Base-by-base conservation (phyloP, 768 basidiomycete species). In the Termitomyces titanicus region DNA sequence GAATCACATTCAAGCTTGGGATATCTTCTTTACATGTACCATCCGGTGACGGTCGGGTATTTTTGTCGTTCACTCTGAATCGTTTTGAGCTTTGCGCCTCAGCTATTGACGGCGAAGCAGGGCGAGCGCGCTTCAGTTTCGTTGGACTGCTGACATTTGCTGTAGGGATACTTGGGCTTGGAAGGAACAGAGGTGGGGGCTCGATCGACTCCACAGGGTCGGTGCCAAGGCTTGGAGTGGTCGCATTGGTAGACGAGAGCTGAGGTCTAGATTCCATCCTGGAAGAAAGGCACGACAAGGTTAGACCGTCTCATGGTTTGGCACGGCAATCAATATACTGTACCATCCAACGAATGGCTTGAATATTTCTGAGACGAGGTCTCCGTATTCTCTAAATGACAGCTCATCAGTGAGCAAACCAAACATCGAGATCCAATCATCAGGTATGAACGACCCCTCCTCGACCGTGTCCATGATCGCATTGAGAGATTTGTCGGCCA, bases 391-490 rank as follows among this genome's bases (percentile, higher is more conserved):
- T 13, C 25, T 24, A 24, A 34, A 35, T 12, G 47, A 20, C 33
- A 55, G 8, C 35, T 47, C 37, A 5, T 47, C 46, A 20, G 33
- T 29, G 39, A 55, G 34, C 13, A 55, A 17, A n/a, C 43, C 55
- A 24, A 55, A 55, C 55, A 51, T 55, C 20, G 18, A 38, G 15
- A 50, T 24, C 55, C 48, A 51, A 18, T 55, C 55, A 13, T 50
- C 55, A 24, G 48, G 55, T 27, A 38, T 31, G 20, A 55, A 55
- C 9, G 11, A 10, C 5, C 18, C 43, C 10, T 35, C 15, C 43
- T 51, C 48, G 5, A 46, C 27, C 25, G 48, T 55, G 42, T 55
- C 43, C 48, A 45, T 51, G 5, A 55, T 38, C 15, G 48, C 48
- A 17, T 24, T 3, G 17, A 55, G 47, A 13, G 55, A 51, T 9